Base-by-base conservation (phyloP, 2,329 filamentous ascomycete genomes). In the Thermomyces lanuginosus region DNA sequence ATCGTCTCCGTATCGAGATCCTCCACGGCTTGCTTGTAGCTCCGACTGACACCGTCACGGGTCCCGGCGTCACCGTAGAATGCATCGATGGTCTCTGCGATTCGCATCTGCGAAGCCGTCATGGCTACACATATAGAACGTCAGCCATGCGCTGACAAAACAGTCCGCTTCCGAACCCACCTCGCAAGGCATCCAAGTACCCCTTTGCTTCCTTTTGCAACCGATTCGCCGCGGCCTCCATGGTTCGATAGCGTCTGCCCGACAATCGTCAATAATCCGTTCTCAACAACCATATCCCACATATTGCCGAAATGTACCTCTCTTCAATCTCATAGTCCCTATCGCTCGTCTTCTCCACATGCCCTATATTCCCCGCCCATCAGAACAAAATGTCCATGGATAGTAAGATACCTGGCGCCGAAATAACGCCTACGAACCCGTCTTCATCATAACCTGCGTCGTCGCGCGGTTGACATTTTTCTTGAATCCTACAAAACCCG, bases 391-490 rank as follows among this genome's bases (percentile, higher is more conserved):
- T n/a, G 11, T 16, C 6, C 6, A 22, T 10, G 9, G 13, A 9
- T 20, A 24, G n/a, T n/a, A n/a, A 20, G 24, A 13, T 17, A 23
- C 13, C 22, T 12, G 22, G 13, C 8, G 10, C 22, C 7, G 11
- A 5, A 13, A 8, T 13, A 17, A 26, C 11, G 8, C 24, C 22
- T 20, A 45, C 64, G 38, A 55, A 79, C 76, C 81, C 31, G 84
- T 92, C 69, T 98, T 98, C 86, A 98, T 95, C 82, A 98, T 93
- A 36, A 95, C 86, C 74, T 93, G 84, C 61, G 91, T 98, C 58
- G 86, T 93, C 46, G 86, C 86, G 63, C 89, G 82, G 65, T 89
- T 86, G 64, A 95, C 84, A 73, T 91, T 91, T 58, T 92, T 92
- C 64, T 89, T 83, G 63, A 83, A 86, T 39, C 76, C 76, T 78